Evolutionary conservation across 2,329 filamentous ascomycete species (phyloP).

Genomic region (Macroventuria anomochaeta): DNA sequence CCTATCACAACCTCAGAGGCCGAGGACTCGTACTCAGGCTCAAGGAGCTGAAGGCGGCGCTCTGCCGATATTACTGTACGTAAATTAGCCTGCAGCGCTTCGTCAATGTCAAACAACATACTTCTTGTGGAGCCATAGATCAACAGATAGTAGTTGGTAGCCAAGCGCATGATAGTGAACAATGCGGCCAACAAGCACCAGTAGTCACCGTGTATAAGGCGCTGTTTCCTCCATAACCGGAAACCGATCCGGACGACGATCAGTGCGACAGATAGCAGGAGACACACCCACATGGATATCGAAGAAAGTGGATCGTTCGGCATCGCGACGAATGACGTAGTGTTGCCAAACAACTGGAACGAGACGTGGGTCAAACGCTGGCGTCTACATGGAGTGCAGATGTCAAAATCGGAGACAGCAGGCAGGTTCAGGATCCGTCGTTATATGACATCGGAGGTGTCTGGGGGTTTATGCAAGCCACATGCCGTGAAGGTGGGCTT

Average conservation of each 20-base stretch:
- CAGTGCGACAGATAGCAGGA: slow-evolving; percentile 22
- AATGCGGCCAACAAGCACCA: slow-evolving; percentile 24
- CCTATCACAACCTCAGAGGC: slow-evolving; percentile 13
- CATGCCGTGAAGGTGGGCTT: slow-evolving; percentile 1
- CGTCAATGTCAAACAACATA: background rate
- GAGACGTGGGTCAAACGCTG: background rate
- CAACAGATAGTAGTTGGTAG: slow-evolving; percentile 22
- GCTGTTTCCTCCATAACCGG: slow-evolving; percentile 20
- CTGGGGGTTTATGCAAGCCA: slow-evolving; percentile 9
- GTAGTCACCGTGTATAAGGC: slow-evolving; percentile 23
- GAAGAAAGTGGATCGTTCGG: slow-evolving; percentile 12
- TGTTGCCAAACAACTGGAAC: slow-evolving; percentile 3
- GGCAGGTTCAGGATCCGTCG: background rate
- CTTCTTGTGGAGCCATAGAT: slow-evolving; percentile 27
- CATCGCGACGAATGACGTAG: slow-evolving; percentile 10
- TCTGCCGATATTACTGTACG: slow-evolving; percentile 13
- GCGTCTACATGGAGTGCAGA: slow-evolving; percentile 15
- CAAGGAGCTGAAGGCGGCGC: slow-evolving; percentile 13
- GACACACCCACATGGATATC: slow-evolving; percentile 23
- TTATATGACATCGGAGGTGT: slow-evolving; percentile 12
- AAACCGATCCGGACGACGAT: slow-evolving; percentile 20
- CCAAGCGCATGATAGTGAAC: slow-evolving; percentile 19
- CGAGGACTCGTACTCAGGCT: slow-evolving; percentile 2
- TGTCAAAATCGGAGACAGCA: slow-evolving; percentile 4
- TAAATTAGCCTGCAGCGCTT: background rate